These are phyloP conservation scores for Darksidea phi DNA, from an alignment of 495 filamentous ascomycete species.

Conservation along the genomic window DNA sequence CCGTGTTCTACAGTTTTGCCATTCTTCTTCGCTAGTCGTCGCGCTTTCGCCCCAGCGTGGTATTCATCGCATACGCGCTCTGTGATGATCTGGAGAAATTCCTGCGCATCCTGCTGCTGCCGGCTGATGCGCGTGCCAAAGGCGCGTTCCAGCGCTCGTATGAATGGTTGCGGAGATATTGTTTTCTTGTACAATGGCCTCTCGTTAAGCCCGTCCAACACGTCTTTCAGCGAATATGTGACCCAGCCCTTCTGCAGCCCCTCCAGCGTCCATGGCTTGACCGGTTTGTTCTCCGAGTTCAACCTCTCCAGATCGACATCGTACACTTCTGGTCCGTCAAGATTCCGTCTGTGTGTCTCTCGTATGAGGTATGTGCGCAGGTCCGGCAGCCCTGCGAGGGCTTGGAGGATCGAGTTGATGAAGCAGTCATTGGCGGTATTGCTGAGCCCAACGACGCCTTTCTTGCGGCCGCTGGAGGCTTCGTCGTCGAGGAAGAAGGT, in stretches of 20 bases:
- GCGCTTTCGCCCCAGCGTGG: conserved; percentile 73
- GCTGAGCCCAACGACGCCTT: conserved; percentile 80
- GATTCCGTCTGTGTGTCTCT: conserved; percentile 74
- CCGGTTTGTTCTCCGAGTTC: conserved; percentile 25
- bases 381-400: conserved; percentile 89
- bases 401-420: conserved; percentile 96
- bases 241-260: conserved; percentile 77
- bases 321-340: conserved; percentile 75
- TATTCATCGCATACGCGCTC: conserved; percentile 93
- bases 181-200: conserved; percentile 91
- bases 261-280: conserved; percentile 63
- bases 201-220: conserved; percentile 91
- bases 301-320: conserved; percentile 51
- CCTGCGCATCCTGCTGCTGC: conserved; percentile 97
- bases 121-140: conserved; percentile 88
- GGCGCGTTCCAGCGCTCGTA: conserved; percentile 75
- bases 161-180: conserved; percentile 79
- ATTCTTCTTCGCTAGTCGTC: conserved; percentile 47
- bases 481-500: conserved; percentile 91
- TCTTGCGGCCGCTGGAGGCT: conserved; percentile 64
- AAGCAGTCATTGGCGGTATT: conserved; percentile 99
- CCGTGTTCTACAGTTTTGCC: conserved; percentile 8
- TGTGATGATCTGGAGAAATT: conserved; percentile 90
- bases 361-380: conserved; percentile 86
- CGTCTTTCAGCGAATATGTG: conserved; percentile 85